phyloP scores from a whole-genome alignment of 441 rosid genomes.

The Euphorbia corollata region DNA sequence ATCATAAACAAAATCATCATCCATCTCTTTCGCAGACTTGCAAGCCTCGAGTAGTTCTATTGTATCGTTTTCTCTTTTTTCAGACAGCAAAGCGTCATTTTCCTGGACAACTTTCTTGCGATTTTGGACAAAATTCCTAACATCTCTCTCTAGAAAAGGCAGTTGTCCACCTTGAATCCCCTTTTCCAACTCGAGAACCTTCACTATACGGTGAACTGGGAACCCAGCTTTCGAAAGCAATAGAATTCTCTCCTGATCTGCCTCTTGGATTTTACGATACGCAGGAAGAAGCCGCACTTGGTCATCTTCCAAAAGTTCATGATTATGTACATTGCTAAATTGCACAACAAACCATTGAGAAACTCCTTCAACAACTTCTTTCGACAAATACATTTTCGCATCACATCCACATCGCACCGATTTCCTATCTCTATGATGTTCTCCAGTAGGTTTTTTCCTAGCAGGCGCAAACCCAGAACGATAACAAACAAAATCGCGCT shows the following conservation, averaged over 20 bases:
- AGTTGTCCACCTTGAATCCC: slow-evolving; percentile 75
- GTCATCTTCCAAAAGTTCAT: slow-evolving; percentile 82
- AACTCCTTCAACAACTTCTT: slow-evolving; percentile 55
- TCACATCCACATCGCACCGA: slow-evolving; percentile 89
- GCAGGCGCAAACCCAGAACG: slow-evolving; percentile 84
- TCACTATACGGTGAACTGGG: slow-evolving; percentile 69
- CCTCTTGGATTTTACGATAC: slow-evolving; percentile 76
- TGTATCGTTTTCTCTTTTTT: slow-evolving; percentile 57
- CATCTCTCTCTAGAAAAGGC: slow-evolving; percentile 84
- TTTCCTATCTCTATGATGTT: slow-evolving; percentile 79
- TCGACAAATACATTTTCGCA: slow-evolving; percentile 70
- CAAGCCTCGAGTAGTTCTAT: slow-evolving; percentile 72
- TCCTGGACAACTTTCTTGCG: slow-evolving; percentile 79
- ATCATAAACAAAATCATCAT: slow-evolving; percentile 51
- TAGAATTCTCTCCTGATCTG: slow-evolving; percentile 81
- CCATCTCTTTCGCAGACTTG: slow-evolving; percentile 53
- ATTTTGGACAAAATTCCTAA: slow-evolving; percentile 74
- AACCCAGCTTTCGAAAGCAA: slow-evolving; percentile 87
- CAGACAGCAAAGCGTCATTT: slow-evolving; percentile 62
- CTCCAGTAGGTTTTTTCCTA: slow-evolving; percentile 67
- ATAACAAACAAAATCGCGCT: slow-evolving; percentile 84
- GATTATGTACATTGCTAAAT: slow-evolving; percentile 87
- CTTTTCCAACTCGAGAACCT: slow-evolving; percentile 72
- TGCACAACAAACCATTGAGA: slow-evolving; percentile 78
- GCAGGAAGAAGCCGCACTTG: slow-evolving; percentile 88